Evolutionary conservation across 2,329 filamentous ascomycete genomes (phyloP), one percentile per base, ranked within the genome.

Genomic region (Pyricularia sp.): DNA sequence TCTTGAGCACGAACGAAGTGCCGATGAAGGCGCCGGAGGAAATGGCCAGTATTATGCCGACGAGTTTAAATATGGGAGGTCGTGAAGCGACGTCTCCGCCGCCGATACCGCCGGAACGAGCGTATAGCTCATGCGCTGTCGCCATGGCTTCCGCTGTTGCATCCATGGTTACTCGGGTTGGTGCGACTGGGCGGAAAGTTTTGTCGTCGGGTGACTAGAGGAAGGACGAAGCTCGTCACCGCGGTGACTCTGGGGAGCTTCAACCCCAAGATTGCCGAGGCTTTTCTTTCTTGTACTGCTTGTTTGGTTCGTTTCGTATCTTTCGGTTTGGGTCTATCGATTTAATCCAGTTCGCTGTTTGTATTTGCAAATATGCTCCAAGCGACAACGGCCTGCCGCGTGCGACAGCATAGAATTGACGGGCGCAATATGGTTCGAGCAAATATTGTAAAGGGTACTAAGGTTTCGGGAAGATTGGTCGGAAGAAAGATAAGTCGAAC

Each of bases 1-100:
- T 99, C 81, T 98, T 98, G 76, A 99, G 81, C 31, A 98, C 94
- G 78, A 98, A 99, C 0, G 94, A 98, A 17, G 91, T 86, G 68
- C 95, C 95, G 76, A 99, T 99, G 78, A 98, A 98, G 69, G 92
- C 78, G 61, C 95, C 95, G 0, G 94, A 98, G 36, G 89, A 88
- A 70, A 97, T 85, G 20, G 95, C 95, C 50, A 99, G 84, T 26
- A 88, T 84, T 71, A 99, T 92, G 69, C 95, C 95, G 72, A 98
- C 86, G 30, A 90, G 87, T 77, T 97, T 98, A 85, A 92, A 98
- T 69, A 81, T 79, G 9, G 81, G 74, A 0, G 85, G 85, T 30
- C 85, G 79, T 25, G 73, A 71, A 14, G 73, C 70, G n/a, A 64
- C 65, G 30, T 25, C 73, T 50, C 72, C 73, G 58, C 72, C 70